Base-by-base conservation (phyloP, 2,329 filamentous ascomycete genomes). In the Fusarium veterinarium region DNA sequence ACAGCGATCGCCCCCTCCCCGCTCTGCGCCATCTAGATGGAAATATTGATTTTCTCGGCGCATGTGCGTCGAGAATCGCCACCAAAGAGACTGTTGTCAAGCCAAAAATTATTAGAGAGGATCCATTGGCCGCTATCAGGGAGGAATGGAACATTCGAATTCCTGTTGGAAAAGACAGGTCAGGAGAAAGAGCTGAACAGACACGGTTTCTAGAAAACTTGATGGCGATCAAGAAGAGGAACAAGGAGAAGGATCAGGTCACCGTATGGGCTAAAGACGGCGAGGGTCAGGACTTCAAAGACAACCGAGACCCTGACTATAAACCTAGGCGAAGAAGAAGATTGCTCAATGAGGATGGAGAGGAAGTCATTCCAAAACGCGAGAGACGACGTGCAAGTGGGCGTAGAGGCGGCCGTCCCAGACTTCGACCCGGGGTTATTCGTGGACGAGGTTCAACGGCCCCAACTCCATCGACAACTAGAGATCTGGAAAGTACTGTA, bases 21-120 rank as follows among this genome's bases (percentile, higher is more conserved):
- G 80, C 81, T 13, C 79, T 88, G 42, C 87, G 86, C n/a, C 83
- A 85, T 30, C 85, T 89, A 31, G 84, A 83, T 37, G 85, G 88
- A 28, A 87, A 89, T 30, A 90, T 93, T 41, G 92, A 95, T 78
- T 84, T 97, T 8, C 83, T 97, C 7, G 91, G 89, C n/a, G 89
- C 91, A 40, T 91, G 91, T 69, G 89, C 90, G 56, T 88, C 91
- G 14, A 91, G 93, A 64, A 88, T 97, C 65, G 84, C 92, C 49
- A 92, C 92, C 17, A 88, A 85, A 37, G 90, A 92, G 70, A 89
- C 90, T 67, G 86, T 88, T 41, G 80, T 94, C 19, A 85, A 86
- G 51, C 85, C 86, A 25, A 86, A 84, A 41, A 76, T 80, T 31
- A 74, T 73, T 10, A 78, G 75, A 17, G 78, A 81, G 60, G 81